Conservation (phyloP, 805 yeast species). For the Pichia nakasei region DNA sequence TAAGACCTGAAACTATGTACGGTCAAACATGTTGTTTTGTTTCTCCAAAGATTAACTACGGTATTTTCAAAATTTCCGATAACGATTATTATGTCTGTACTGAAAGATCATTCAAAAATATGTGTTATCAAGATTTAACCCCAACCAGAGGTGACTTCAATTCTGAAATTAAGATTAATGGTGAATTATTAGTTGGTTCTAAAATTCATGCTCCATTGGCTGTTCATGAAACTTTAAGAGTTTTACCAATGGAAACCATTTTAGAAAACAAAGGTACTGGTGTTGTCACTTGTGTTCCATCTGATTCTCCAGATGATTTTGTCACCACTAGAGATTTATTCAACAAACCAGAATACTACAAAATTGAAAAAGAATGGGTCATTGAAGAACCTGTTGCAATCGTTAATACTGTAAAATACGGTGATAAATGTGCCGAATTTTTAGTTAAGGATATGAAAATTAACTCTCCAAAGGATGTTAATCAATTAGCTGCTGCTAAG, state of each 20-base stretch:
- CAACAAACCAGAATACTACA: conserved; percentile 86
- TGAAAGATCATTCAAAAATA: conserved; percentile 92
- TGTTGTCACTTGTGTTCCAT: conserved; percentile 97
- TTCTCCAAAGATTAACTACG: conserved; percentile 88
- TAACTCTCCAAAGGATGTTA: conserved; percentile 87
- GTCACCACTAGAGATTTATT: conserved; percentile 77
- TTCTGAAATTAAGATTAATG: conserved; percentile 52
- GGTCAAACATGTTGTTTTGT: conserved; percentile 98
- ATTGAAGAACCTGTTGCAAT: conserved; percentile 62
- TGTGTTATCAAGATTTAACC: conserved; percentile 90
- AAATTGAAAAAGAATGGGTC: conserved; percentile 83
- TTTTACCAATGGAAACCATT: conserved; percentile 96
- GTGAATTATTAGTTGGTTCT: conserved; percentile 75
- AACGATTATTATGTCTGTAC: conserved; percentile 77
- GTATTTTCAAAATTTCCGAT: conserved; percentile 78
- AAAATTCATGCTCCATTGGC: conserved; percentile 81
- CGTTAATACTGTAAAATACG: conserved; percentile 75
- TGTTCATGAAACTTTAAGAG: conserved; percentile 56
- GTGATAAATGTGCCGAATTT: conserved; percentile 78
- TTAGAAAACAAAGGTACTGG: conserved; percentile 96
- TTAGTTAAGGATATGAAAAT: conserved; percentile 83
- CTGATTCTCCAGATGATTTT: conserved; percentile 97
- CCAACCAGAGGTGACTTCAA: conserved; percentile 76
- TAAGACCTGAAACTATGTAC: conserved; percentile 98
- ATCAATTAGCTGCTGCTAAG: conserved; percentile 83